Conservation (phyloP, 2,329 filamentous ascomycete genomes). For the Colletotrichum musae region DNA sequence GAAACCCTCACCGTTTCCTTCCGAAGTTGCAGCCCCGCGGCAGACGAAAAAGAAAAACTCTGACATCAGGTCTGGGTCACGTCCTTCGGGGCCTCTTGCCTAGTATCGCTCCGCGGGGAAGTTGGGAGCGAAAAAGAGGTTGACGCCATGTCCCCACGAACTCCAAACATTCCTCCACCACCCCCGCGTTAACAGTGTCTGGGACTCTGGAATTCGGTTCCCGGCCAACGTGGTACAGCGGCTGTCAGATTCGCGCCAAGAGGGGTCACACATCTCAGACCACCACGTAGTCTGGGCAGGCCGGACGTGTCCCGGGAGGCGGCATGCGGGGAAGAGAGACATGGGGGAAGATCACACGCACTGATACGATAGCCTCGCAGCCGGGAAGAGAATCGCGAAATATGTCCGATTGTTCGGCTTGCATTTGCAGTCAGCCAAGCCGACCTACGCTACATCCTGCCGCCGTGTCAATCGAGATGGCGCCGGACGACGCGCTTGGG, state of each 20-base stretch:
- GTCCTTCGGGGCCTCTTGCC: slow-evolving; percentile 22
- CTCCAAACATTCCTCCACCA: slow-evolving; percentile 1
- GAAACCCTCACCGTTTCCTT: slow-evolving; percentile 2
- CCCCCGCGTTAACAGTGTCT: slow-evolving; percentile 4
- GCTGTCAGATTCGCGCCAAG: slow-evolving; percentile 22
- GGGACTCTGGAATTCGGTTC: background rate
- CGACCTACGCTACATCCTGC: background rate
- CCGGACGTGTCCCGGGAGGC: slow-evolving; percentile 1
- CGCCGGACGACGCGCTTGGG: no score
- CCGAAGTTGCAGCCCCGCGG: background rate
- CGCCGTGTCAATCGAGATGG: no score
- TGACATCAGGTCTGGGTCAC: slow-evolving; percentile 30
- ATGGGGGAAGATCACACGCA: background rate
- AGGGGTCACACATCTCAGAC: slow-evolving; percentile 3
- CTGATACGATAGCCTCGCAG: background rate
- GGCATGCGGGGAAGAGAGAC: slow-evolving; percentile 10
- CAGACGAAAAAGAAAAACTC: background rate
- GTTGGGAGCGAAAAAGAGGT: slow-evolving; percentile 1
- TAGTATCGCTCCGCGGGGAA: slow-evolving; percentile 8
- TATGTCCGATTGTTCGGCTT: slow-evolving; percentile 28
- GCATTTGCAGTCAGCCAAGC: slow-evolving; percentile 2
- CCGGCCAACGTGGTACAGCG: slow-evolving; percentile 7
- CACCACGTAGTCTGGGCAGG: background rate
- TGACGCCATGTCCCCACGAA: background rate
- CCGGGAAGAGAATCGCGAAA: slow-evolving; percentile 28